Evolutionary conservation across 2,329 filamentous ascomycete species (phyloP).

Genomic region (Penicillium sp.): DNA sequence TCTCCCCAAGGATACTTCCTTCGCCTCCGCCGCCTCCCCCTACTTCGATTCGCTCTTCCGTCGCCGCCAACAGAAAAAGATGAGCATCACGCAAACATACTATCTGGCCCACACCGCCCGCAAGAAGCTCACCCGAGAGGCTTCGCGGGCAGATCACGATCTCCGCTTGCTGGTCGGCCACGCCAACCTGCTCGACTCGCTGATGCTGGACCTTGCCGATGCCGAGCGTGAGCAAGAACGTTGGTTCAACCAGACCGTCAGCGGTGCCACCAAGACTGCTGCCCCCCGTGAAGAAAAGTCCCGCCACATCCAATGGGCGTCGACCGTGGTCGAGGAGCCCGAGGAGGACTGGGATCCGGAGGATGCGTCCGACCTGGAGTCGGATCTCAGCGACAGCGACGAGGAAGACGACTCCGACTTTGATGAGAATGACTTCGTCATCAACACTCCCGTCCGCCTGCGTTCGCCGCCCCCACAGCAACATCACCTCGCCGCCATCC

Average conservation of each 20-base stretch:
- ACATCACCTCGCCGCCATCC: conserved; percentile 28
- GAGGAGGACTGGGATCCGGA: conserved; percentile 72
- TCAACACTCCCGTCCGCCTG: conserved; percentile 41
- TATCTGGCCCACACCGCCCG: conserved; percentile 96
- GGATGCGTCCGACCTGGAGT: conserved; percentile 61
- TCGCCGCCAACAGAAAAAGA: conserved; percentile 69
- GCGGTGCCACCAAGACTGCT: conserved; percentile 63
- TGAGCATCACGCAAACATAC: conserved; percentile 98
- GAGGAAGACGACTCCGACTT: conserved; percentile 52
- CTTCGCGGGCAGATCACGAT: conserved; percentile 87
- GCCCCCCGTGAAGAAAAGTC: conserved; percentile 53
- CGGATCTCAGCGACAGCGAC: conserved; percentile 49
- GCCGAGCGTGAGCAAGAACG: conserved; percentile 94
- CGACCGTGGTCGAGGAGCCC: conserved; percentile 71
- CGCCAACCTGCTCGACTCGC: conserved; percentile 93
- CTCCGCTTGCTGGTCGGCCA: conserved; percentile 94
- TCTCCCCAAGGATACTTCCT: conserved; percentile 21
- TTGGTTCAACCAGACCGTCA: conserved; percentile 97
- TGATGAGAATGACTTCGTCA: conserved; percentile 35
- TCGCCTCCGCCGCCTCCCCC: conserved; percentile 37
- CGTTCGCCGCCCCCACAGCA: conserved; percentile 33
- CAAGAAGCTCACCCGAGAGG: conserved; percentile 92
- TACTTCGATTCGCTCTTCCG: conserved; percentile 45
- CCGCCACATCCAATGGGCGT: conserved; percentile 84
- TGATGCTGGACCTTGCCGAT: conserved; percentile 90